Conservation (phyloP, 129 eudicot genomes). For the Chrysanthemum seticuspe region DNA sequence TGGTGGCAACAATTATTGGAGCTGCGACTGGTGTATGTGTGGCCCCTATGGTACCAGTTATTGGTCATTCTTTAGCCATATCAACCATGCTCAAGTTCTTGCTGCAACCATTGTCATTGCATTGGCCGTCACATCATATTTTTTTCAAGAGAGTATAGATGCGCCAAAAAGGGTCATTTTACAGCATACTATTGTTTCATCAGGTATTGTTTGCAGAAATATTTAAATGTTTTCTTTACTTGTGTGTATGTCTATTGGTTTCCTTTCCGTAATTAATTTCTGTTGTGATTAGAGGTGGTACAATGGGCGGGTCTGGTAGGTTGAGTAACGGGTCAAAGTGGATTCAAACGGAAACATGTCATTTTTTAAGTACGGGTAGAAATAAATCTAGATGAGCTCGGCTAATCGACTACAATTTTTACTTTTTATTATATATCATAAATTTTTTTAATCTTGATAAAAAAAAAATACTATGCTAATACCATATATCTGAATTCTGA, state of each 20-base stretch:
- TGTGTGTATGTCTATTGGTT: too few relatives aligned
- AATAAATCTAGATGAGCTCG: neutral
- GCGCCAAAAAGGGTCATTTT: constrained; percentile 73
- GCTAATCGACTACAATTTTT: too few relatives aligned
- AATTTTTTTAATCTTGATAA: too few relatives aligned
- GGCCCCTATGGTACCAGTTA: constrained; percentile 60
- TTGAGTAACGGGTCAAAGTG: neutral
- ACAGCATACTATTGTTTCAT: constrained; percentile 58
- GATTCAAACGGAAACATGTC: neutral
- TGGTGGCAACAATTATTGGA: constrained; percentile 47
- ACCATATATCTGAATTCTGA: too few relatives aligned
- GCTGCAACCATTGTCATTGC: constrained; percentile 61
- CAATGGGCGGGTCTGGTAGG: too few relatives aligned
- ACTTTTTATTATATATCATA: too few relatives aligned
- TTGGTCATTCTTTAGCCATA: constrained; percentile 61
- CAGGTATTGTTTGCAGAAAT: constrained; percentile 40
- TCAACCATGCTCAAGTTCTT: constrained; percentile 51
- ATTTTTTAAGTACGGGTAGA: neutral
- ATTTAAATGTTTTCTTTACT: too few relatives aligned
- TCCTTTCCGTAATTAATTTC: neutral
- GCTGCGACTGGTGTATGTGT: constrained; percentile 19
- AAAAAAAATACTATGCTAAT: too few relatives aligned
- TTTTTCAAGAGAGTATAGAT: constrained; percentile 70
- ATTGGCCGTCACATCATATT: constrained; percentile 64
- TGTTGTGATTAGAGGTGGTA: neutral